Percentiles rank a stretch among this genome's conserved stretches.
Evolutionary conservation across 2,329 filamentous ascomycete genomes (phyloP).

Genomic region (Fusarium neocosmosporiellum): DNA sequence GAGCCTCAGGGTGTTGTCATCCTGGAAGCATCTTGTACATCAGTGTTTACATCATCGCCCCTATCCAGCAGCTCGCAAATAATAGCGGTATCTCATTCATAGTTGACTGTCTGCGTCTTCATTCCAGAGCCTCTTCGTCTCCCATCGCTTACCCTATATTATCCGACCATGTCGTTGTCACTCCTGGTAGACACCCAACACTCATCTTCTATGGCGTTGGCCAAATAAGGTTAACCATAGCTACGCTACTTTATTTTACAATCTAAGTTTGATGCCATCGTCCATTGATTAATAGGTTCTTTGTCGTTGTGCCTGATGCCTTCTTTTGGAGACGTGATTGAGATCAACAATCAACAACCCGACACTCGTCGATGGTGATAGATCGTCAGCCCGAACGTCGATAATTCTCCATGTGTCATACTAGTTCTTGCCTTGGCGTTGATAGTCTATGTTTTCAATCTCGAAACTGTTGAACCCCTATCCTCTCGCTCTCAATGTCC

Average conservation of each 20-base stretch:
- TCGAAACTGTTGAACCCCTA: not conserved
- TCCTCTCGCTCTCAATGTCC: not conserved
- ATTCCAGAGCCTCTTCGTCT: not conserved
- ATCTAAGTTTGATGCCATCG: not conserved
- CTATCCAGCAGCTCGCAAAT: not conserved
- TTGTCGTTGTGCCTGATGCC: not conserved
- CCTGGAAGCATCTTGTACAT: rapidly evolving
- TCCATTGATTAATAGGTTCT: not conserved
- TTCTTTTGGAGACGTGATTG: not conserved
- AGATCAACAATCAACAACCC: not conserved
- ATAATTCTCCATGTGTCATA: not conserved
- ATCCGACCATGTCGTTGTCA: not conserved
- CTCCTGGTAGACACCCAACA: not conserved
- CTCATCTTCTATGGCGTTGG: not conserved
- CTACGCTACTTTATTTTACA: not conserved
- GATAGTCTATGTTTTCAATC: not conserved
- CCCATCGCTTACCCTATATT: not conserved
- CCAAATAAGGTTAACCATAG: not conserved
- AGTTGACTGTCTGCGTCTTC: not conserved
- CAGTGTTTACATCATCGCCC: not conserved
- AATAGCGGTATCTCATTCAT: not conserved
- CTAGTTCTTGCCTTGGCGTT: not conserved
- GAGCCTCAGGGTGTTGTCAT: not conserved
- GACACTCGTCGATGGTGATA: not conserved
- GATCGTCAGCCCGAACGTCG: not conserved